phyloP scores from a whole-genome alignment of 345 rosid species.

The Hypericum perforatum region DNA sequence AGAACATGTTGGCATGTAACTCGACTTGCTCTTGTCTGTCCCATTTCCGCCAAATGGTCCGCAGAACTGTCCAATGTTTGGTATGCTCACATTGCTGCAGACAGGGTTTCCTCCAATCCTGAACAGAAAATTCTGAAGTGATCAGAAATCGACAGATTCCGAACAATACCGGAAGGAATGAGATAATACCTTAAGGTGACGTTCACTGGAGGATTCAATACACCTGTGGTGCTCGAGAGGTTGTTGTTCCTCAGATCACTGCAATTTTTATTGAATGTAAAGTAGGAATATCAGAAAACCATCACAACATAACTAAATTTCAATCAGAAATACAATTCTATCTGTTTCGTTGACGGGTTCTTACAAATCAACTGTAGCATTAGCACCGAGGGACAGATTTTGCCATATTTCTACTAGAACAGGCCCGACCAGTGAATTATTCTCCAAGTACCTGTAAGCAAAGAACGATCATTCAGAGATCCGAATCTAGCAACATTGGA shows the following conservation, averaged over 20 bases:
- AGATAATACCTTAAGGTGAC: slow-evolving; percentile 65
- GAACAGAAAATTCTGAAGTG: slow-evolving; percentile 25
- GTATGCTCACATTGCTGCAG: slow-evolving; percentile 40
- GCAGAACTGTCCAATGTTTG: slow-evolving; percentile 42
- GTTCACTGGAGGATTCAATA: slow-evolving; percentile 50
- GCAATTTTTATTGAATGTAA: slow-evolving; percentile 13
- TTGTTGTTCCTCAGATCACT: slow-evolving; percentile 78
- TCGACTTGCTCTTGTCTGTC: slow-evolving; percentile 18
- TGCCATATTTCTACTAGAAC: slow-evolving; percentile 54
- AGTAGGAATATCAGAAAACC: too few relatives aligned
- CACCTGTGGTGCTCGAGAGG: slow-evolving; percentile 50
- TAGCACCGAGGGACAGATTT: slow-evolving; percentile 32
- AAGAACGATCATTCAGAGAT: slow-evolving; percentile 8
- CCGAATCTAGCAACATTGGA: too few relatives aligned
- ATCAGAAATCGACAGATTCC: slow-evolving; percentile 13
- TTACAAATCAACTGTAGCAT: slow-evolving; percentile 50
- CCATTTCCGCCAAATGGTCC: slow-evolving; percentile 21
- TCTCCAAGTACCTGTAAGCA: slow-evolving; percentile 53
- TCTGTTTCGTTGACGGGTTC: slow-evolving; percentile 5
- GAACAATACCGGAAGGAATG: too few relatives aligned
- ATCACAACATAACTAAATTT: too few relatives aligned
- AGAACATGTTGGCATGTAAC: slow-evolving; percentile 28
- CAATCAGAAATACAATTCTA: slow-evolving; percentile 1
- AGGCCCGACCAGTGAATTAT: slow-evolving; percentile 60
- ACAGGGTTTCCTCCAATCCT: slow-evolving; percentile 84